These are phyloP conservation scores for Gonapodya sp. DNA, from an alignment of 192 early-diverging fungal species.

Conservation along the genomic window DNA sequence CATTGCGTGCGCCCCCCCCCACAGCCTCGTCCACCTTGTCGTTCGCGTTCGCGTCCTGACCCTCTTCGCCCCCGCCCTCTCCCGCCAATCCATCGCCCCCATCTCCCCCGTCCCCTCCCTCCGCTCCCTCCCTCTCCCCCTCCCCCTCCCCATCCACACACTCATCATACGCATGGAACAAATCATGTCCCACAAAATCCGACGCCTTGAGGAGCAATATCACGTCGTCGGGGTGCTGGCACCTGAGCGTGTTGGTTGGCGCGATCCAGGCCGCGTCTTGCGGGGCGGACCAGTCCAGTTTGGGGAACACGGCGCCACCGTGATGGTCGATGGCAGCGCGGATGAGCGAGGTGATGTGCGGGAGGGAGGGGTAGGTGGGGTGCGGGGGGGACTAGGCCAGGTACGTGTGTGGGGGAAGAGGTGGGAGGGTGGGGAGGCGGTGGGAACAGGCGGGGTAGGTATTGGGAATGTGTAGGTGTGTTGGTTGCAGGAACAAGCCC, in stretches of 20 bases:
- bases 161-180: conserved; percentile 61
- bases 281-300: conserved; percentile 92
- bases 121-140: background rate
- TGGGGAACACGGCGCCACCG: conserved; percentile 80
- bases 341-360: conserved; percentile 54
- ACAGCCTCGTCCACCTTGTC: too few relatives aligned
- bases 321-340: conserved; percentile 53
- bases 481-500: background rate
- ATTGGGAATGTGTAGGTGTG: background rate
- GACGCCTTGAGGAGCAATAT: conserved; percentile 84
- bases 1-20: too few relatives aligned
- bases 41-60: background rate
- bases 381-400: too few relatives aligned
- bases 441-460: background rate
- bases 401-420: too few relatives aligned
- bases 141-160: conserved; percentile 25
- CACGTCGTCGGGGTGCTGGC: conserved; percentile 66
- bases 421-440: too few relatives aligned
- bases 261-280: conserved; percentile 87
- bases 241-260: conserved; percentile 65
- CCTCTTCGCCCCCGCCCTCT: background rate
- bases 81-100: conserved; percentile 57
- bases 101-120: conserved; percentile 15
- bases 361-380: conserved; percentile 57
- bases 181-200: conserved; percentile 82